These are phyloP conservation scores for Stygiomarasmius scandens DNA, from an alignment of 1,284 basidiomycete species.

Conservation along the genomic window DNA sequence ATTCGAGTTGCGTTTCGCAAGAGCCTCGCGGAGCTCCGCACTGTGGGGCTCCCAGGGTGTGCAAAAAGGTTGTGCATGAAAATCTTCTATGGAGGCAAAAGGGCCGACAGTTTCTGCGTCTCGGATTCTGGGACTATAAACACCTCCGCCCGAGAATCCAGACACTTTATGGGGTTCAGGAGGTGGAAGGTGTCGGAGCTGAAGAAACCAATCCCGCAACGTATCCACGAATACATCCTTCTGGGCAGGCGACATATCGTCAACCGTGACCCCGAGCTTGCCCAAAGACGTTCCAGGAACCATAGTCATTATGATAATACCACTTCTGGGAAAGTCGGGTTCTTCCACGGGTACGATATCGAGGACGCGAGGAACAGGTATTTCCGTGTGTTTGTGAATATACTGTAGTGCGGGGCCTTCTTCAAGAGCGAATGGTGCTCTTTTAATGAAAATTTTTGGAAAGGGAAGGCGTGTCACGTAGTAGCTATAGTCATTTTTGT, in stretches of 20 bases:
- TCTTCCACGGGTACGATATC: neutral
- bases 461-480: too few relatives aligned
- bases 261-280: too few relatives aligned
- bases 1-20: constrained; percentile 7
- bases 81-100: neutral
- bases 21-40: neutral
- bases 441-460: neutral
- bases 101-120: neutral
- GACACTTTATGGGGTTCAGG: constrained; percentile 5
- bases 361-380: constrained; percentile 2
- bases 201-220: neutral
- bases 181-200: neutral
- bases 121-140: constrained; percentile 9
- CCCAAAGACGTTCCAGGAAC: neutral
- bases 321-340: too few relatives aligned
- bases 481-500: too few relatives aligned
- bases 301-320: too few relatives aligned
- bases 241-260: neutral
- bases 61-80: constrained; percentile 6
- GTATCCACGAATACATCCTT: neutral
- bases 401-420: constrained; percentile 1
- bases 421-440: too few relatives aligned
- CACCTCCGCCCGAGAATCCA: constrained; percentile 12
- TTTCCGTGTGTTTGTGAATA: neutral
- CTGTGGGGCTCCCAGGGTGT: neutral